Base-by-base conservation (phyloP, 2,329 filamentous ascomycete species). In the Epichloe amarillans region DNA sequence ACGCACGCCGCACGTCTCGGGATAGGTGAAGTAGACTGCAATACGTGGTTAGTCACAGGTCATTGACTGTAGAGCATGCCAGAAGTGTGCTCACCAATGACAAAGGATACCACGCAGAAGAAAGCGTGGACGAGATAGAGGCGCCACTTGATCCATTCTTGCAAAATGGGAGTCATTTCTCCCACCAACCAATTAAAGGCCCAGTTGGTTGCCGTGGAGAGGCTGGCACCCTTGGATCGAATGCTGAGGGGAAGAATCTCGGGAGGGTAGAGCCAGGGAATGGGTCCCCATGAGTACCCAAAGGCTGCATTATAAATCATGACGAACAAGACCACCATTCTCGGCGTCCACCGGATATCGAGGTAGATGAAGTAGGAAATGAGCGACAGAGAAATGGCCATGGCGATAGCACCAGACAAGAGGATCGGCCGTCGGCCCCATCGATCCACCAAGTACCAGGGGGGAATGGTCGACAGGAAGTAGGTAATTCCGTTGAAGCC, bases 241-340 rank as follows among this genome's bases (percentile, higher is more conserved):
- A 97, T 96, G 72, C 89, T 96, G 54, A 98, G 75, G 4, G 93
- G 93, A 42, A 98, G 75, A 55, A 98, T 98, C 75, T 98, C 93
- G n/a, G 93, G 93, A 14, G 93, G 93, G 66, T 97, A 97, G 15
- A 98, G 74, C 93, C 93, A 98, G 8, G 93, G 93, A 54, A 98
- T 95, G 1, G 93, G 93, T 17, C 93, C 93, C 93, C 93, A 98
- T 15, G 77, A 80, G 63, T 90, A 95, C 46, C 93, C 93, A 65
- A 97, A 98, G 7, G 93, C 86, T 5, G 91, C 93, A 62, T 98
- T 98, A 72, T 97, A 98, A 47, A 96, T 84, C 86, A 97, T 95
- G 63, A 98, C 93, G 62, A 94, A 95, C 47, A 95, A 69, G 47
- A 97, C 93, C 3, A 96, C 93, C 64, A 95, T 69, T 6, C 79